Base-by-base conservation (phyloP, 495 filamentous ascomycete species). In the Pyrenula massariospora region DNA sequence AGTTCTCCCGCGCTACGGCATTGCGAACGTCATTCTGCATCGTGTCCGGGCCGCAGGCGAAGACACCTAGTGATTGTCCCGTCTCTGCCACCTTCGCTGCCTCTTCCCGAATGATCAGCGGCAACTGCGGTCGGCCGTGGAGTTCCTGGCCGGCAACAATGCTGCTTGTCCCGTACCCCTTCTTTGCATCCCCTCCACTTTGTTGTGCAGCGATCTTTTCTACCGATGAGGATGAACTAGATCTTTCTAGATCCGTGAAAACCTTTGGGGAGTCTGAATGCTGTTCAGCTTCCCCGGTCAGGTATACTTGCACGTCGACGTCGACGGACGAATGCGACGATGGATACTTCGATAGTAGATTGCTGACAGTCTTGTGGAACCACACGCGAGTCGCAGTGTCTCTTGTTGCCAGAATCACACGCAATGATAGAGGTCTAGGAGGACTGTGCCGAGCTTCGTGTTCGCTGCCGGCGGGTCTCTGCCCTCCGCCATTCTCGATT, bases 1-100 rank as follows among this genome's bases (percentile, higher is more conserved):
- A 50, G 61, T 80, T 75, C 48, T 70, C 77, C 2, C 61, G 56
- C 15, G 77, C 77, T 1, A 74, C 76, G 19, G 73, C 76, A 58
- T 79, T 73, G 12, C 72, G 64, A 0, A 74, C 73, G 62, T 74
- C 74, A 57, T 77, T 69, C 54, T 76, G 57, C 69, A 82, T 74
- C 24, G 69, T 73, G 1, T 65, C 65, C 15, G 78, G 77, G 0
- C 78, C 78, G 60, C 78, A 82, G 1, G 70, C 75, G 49, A 73
- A 68, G 0, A 82, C 70, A 1, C 69, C 76, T 12, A 78, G 58
- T 0, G 68, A 63, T 25, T 65, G 60, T 10, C 66, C 68, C 15
- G 53, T 55, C 1, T 58, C 59, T 1, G 50, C 49, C 10, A 56
- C 58, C 10, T 56, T 54, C 1, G 60, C 64, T 5, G 68, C 65